phyloP scores from a whole-genome alignment of 2,329 filamentous ascomycete genomes.

The Ascochyta viciae-villosae region DNA sequence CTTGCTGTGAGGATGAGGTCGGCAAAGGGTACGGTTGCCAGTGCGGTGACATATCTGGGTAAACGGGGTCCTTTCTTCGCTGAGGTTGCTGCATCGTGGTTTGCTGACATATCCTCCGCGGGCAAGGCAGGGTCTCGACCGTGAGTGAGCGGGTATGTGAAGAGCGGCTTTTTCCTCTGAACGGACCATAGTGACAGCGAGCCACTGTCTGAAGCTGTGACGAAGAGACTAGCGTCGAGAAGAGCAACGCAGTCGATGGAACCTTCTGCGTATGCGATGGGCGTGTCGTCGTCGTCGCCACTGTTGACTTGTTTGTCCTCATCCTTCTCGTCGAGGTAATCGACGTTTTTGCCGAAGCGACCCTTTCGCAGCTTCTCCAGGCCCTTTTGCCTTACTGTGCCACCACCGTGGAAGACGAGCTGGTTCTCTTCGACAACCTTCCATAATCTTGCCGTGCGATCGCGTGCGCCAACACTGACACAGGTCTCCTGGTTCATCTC shows the following conservation, averaged over 20 bases:
- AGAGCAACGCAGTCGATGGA: constrained; percentile 92
- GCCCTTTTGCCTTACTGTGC: constrained; percentile 52
- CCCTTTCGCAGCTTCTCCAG: constrained; percentile 46
- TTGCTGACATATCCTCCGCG: constrained; percentile 73
- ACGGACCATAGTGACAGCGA: constrained; percentile 85
- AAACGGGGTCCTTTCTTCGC: constrained; percentile 59
- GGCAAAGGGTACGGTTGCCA: constrained; percentile 85
- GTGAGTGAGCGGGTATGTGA: constrained; percentile 80
- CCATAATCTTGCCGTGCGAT: constrained; percentile 92
- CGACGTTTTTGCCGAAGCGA: constrained; percentile 42
- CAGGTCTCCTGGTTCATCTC: constrained; percentile 82
- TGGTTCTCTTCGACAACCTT: constrained; percentile 96
- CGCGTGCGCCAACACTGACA: constrained; percentile 86
- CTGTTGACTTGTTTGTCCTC: constrained; percentile 52
- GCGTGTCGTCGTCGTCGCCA: constrained; percentile 51
- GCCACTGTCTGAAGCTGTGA: constrained; percentile 94
- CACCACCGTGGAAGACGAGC: constrained; percentile 90
- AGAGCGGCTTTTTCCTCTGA: constrained; percentile 93
- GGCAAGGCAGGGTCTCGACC: constrained; percentile 77
- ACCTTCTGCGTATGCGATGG: constrained; percentile 68
- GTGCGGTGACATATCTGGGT: constrained; percentile 88
- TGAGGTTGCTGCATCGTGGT: constrained; percentile 62
- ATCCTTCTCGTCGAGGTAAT: constrained; percentile 55
- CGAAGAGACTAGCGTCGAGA: constrained; percentile 85
- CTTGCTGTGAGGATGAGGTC: constrained; percentile 90